Conservation (phyloP, 441 rosid species). For the Syzygium malaccense region DNA sequence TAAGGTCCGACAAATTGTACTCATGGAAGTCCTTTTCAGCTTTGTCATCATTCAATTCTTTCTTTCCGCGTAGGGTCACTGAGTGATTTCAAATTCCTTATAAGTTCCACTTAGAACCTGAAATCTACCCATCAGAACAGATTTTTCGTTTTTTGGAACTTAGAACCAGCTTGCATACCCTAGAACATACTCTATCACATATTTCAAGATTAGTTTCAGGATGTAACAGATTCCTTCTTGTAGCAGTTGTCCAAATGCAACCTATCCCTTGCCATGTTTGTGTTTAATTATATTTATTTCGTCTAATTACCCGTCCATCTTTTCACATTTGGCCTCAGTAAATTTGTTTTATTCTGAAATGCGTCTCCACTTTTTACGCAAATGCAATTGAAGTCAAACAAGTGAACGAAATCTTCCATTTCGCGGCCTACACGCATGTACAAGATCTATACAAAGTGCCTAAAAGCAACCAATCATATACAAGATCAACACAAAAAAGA, state of each 20-base stretch:
- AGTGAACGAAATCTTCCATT: background rate
- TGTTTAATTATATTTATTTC: background rate
- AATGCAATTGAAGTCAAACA: background rate
- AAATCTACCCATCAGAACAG: rapidly evolving
- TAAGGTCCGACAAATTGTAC: no score
- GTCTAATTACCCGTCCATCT: background rate
- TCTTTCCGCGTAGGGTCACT: no score
- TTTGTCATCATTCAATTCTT: no score
- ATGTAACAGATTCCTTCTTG: background rate
- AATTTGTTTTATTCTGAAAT: background rate
- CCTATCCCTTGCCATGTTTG: background rate
- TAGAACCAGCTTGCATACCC: rapidly evolving
- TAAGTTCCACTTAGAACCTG: rapidly evolving
- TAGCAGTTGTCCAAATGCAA: background rate
- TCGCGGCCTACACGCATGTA: background rate
- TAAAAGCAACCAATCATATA: background rate
- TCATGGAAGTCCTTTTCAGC: no score
- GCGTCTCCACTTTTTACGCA: background rate
- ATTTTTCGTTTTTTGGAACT: rapidly evolving
- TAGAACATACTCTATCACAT: rapidly evolving
- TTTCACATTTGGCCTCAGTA: background rate
- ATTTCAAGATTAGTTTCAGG: no score
- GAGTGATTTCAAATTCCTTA: rapidly evolving
- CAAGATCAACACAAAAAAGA: no score
- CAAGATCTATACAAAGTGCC: background rate